A percentile compares a stretch with the other conserved stretches of the same genome.
Conservation (phyloP, 2,329 filamentous ascomycete genomes). For the Aspergillus versicolor region DNA sequence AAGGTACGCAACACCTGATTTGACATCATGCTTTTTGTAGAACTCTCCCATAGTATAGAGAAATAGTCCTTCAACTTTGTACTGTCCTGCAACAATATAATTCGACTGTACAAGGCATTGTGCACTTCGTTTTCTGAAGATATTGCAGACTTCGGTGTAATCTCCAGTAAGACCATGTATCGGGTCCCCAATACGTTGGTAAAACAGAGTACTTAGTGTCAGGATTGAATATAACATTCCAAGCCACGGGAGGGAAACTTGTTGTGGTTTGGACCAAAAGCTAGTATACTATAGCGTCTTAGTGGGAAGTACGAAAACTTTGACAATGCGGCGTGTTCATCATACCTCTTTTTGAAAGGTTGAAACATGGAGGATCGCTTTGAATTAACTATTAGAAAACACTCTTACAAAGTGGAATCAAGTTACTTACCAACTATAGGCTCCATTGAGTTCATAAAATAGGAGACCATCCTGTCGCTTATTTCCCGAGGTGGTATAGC, state of each 20-base stretch:
- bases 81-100: slow-evolving; percentile 31
- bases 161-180: slow-evolving; percentile 20
- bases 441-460: slow-evolving; percentile 34
- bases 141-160: slow-evolving; percentile 33
- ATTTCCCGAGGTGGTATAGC: slow-evolving; percentile 31
- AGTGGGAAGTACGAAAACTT: background rate
- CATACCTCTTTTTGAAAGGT: slow-evolving; percentile 33
- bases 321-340: background rate
- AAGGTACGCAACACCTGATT: slow-evolving; percentile 56
- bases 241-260: slow-evolving; percentile 31
- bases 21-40: slow-evolving; percentile 30
- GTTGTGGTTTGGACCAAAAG: slow-evolving; percentile 31
- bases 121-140: slow-evolving; percentile 49
- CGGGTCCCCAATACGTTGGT: slow-evolving; percentile 25
- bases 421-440: slow-evolving; percentile 28
- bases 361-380: slow-evolving; percentile 31
- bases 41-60: slow-evolving; percentile 32
- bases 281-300: slow-evolving; percentile 25
- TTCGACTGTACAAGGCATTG: slow-evolving; percentile 35
- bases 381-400: background rate
- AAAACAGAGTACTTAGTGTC: slow-evolving; percentile 27
- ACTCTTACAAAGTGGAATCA: background rate
- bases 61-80: slow-evolving; percentile 34
- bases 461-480: slow-evolving; percentile 35
- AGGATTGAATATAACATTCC: slow-evolving; percentile 31